Evolutionary conservation across 2,329 filamentous ascomycete genomes (phyloP), one percentile per base, ranked within the genome.

Genomic region (Aschersonia sp.): DNA sequence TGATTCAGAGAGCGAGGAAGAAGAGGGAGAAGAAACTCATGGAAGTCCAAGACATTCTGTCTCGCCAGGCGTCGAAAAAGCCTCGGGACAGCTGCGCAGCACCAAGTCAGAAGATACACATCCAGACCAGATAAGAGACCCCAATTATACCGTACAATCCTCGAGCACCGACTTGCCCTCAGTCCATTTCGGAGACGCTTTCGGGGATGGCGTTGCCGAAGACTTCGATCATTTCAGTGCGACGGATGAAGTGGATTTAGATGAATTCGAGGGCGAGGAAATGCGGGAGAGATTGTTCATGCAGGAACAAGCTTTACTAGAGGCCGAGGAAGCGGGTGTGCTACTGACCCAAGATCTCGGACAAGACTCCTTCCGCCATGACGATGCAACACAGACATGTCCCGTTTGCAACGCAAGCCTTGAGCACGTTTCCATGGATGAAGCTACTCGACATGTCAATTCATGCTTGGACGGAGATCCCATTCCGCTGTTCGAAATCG

Each of bases 361-460:
- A 4, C 59, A 62, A 43, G 61, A 62, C 4, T 48, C 54, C 12
- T 51, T 61, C 7, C 60, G 65, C 28, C 61, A 66, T 29, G 58
- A 57, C 7, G 52, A 55, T 28, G 53, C 57, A 48, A 54, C 60
- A 6, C 55, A 62, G 45, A 66, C 62, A 42, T 97, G 89, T 61
- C 91, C 91, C 1, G 81, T 97, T 31, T 97, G 92, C 62, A 77
- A 75, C 55, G 70, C 71, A 1, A 78, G 66, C 52, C 69, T 96
- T 35, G 65, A 62, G 12, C 81, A 79, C 0, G 61, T 82, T 9
- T 77, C 69, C 48, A 60, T 66, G 51, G 78, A 89, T 59, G 78
- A 91, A 55, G 84, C 82, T 7, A 85, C 84, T 5, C 67, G 83
- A 2, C 92, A 98, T 62, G 92, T 98, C 54, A 98, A 98, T 61